Base-by-base conservation (phyloP, 805 yeast species). In the Spathaspora arborariae region DNA sequence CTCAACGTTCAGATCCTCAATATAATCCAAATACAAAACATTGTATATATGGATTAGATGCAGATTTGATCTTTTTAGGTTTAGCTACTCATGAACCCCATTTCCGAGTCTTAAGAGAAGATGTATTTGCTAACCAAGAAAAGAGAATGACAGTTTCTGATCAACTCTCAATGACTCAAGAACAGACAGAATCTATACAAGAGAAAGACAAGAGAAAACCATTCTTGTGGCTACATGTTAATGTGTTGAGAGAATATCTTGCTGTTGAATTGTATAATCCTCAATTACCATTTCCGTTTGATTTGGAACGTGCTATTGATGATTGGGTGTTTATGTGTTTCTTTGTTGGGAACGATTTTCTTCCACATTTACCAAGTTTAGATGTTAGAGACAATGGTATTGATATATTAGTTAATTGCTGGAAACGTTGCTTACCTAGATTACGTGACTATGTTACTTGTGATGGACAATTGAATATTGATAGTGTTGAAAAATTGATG, bases 241-340 rank as follows among this genome's bases (percentile, higher is more conserved):
- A 84, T 54, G 85, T 92, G 2, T 68, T 94, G 46, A 72, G 99
- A 53, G 97, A 94, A 60, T 94, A 94, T 59, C 72, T 94, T 47
- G 87, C 83, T 45, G 80, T 86, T 11, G 99, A 94, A 65, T 74
- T 94, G 42, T 74, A 72, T 47, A 80, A 86, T 22, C 88, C 90
- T 3, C 75, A 83, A 35, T 60, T 85, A 16, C 78, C 88, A 1
- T 84, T 87, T 58, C 77, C 81, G 18, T 90, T 85, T 67, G 97
- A 94, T 62, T 65, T 91, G 45, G 99, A 94, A 68, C 76, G 99
- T 49, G 97, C 98, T 2, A 84, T 94, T 51, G 99, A 94, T 62
- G 99, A 94, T 67, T 94, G 99, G 99, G 89, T 94, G 13, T 94
- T 94, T 56, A 85, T 94, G 91, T 92, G 98, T 77, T 94, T 94